Percentiles rank a stretch among this genome's conserved stretches.
These are phyloP conservation scores for Claviceps digitariae DNA, from an alignment of 2,329 filamentous ascomycete species.

Conservation along the genomic window DNA sequence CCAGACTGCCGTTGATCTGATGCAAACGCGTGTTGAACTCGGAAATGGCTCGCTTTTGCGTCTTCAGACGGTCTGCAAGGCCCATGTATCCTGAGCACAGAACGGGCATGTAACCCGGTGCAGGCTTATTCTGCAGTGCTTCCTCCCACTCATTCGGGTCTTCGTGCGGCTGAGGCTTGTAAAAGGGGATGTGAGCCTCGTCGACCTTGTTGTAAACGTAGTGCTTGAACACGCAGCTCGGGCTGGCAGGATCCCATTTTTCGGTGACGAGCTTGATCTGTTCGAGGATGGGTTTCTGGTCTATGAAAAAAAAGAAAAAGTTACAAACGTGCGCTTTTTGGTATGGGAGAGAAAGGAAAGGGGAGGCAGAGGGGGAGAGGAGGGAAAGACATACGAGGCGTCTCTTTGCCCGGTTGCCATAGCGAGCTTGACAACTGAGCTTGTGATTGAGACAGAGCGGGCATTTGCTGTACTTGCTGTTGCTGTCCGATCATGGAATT, in stretches of 20 bases:
- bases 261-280: constrained; percentile 57
- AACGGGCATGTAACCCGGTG: constrained; percentile 62
- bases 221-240: constrained; percentile 62
- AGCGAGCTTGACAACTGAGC: constrained; percentile 35
- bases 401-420: constrained; percentile 39
- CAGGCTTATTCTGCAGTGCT: constrained; percentile 67
- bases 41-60: constrained; percentile 55
- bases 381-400: constrained; percentile 27
- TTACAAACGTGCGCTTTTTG: background rate
- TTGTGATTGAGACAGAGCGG: constrained; percentile 28
- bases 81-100: constrained; percentile 61
- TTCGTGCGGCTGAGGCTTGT: constrained; percentile 55
- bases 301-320: constrained; percentile 13
- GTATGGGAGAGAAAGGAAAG: background rate
- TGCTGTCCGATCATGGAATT: constrained; percentile 19
- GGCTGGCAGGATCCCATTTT: constrained; percentile 60
- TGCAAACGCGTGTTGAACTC: constrained; percentile 61
- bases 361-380: background rate
- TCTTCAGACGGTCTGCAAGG: constrained; percentile 57
- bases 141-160: constrained; percentile 74
- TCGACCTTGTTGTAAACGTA: constrained; percentile 84
- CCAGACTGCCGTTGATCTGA: constrained; percentile 63
- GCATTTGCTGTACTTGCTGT: constrained; percentile 29
- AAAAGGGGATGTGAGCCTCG: constrained; percentile 61
- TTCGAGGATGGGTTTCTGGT: constrained; percentile 59